Percentiles rank a stretch among this genome's conserved stretches.
Conservation (phyloP, 345 rosid genomes). For the Hevea brasiliensis region DNA sequence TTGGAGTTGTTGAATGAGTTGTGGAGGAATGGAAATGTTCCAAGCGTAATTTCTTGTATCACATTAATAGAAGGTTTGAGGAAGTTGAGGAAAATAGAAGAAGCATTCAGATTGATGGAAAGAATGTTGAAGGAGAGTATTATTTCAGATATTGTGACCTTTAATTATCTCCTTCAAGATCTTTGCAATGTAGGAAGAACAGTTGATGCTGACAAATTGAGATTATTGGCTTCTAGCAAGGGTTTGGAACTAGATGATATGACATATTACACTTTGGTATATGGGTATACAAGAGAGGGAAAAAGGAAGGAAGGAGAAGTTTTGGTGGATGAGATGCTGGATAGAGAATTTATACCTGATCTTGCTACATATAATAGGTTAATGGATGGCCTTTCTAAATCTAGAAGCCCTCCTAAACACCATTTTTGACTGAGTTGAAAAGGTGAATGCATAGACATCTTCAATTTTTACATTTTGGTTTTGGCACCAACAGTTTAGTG, state of each 20-base stretch:
- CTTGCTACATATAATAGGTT: constrained; percentile 65
- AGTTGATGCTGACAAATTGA: constrained; percentile 55
- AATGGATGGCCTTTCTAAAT: constrained; percentile 51
- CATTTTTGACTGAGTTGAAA: background rate
- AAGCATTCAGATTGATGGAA: constrained; percentile 56
- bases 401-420: constrained; percentile 14
- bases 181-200: constrained; percentile 61
- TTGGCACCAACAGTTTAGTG: background rate
- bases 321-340: constrained; percentile 81
- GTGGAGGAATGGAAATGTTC: constrained; percentile 60
- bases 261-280: constrained; percentile 56
- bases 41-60: constrained; percentile 68
- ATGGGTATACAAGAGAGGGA: constrained; percentile 57
- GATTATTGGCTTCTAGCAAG: constrained; percentile 58
- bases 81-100: constrained; percentile 47
- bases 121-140: constrained; percentile 57
- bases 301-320: constrained; percentile 60
- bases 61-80: constrained; percentile 81
- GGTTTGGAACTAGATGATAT: constrained; percentile 61
- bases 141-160: constrained; percentile 71
- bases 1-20: constrained; percentile 53
- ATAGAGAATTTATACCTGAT: constrained; percentile 69
- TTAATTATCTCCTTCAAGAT: constrained; percentile 71
- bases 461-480: background rate
- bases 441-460: background rate